These are phyloP conservation scores for Endotrypanum monterogeii DNA, from an alignment of 208 protist species.

Conservation along the genomic window DNA sequence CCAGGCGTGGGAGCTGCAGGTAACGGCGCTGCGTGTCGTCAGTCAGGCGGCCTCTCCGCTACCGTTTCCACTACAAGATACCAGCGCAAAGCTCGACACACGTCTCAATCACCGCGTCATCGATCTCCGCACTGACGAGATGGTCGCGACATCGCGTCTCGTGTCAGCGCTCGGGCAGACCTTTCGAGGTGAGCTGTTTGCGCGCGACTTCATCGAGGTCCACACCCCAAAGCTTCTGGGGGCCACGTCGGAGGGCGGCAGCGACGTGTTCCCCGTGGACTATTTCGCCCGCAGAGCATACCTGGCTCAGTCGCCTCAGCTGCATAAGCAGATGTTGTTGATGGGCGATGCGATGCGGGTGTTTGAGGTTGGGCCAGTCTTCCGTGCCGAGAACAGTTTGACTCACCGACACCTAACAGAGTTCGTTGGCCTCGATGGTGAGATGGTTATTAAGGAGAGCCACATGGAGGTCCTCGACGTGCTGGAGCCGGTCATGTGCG, in stretches of 20 bases:
- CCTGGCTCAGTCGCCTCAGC: slow-evolving; percentile 98
- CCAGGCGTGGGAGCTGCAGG: slow-evolving; percentile 61
- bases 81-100: slow-evolving; percentile 85
- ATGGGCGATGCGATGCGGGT: slow-evolving; percentile 93
- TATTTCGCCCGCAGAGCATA: slow-evolving; percentile 88
- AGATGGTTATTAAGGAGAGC: slow-evolving; percentile 97
- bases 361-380: slow-evolving; percentile 97
- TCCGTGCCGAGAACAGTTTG: slow-evolving; percentile 98
- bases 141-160: slow-evolving; percentile 92
- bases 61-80: slow-evolving; percentile 89
- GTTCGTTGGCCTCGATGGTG: slow-evolving; percentile 98
- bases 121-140: slow-evolving; percentile 96
- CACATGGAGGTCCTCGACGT: slow-evolving; percentile 98
- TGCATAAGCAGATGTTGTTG: slow-evolving; percentile 99
- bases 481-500: slow-evolving; percentile 93
- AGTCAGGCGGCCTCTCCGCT: slow-evolving; percentile 58
- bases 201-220: slow-evolving; percentile 96
- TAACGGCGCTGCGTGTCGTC: slow-evolving; percentile 42
- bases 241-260: slow-evolving; percentile 93
- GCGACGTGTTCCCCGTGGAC: slow-evolving; percentile 72
- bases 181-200: slow-evolving; percentile 91
- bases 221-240: slow-evolving; percentile 99
- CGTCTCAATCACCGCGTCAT: slow-evolving; percentile 96
- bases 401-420: slow-evolving; percentile 99
- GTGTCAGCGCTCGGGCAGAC: slow-evolving; percentile 76